Conservation (phyloP, 331 rosid genomes). For the Cydonia oblonga region DNA sequence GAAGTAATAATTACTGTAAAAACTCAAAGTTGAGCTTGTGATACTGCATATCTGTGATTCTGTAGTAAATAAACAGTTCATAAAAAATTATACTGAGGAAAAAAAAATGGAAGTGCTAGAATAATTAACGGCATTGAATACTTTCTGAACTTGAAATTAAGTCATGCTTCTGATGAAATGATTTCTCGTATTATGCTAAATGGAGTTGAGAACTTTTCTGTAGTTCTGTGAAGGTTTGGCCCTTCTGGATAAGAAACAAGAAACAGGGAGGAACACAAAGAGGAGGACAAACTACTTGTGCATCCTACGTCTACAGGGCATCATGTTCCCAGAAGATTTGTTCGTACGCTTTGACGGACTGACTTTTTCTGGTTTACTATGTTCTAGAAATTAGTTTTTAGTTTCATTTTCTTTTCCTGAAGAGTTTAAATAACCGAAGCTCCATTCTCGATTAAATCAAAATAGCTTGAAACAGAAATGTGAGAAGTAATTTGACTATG, state of each 20-base stretch:
- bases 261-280: background rate
- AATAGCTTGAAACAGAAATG: background rate
- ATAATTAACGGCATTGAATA: background rate
- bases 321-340: background rate
- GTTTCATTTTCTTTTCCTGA: background rate
- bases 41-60: background rate
- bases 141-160: background rate
- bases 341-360: background rate
- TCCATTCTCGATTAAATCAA: background rate
- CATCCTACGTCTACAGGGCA: slow-evolving; percentile 1
- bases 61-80: background rate
- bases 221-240: background rate
- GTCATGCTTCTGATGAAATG: background rate
- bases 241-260: slow-evolving; percentile 4
- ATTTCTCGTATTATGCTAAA: background rate
- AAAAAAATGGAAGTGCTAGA: background rate
- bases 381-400: background rate
- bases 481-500: background rate
- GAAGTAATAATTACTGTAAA: background rate
- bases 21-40: background rate
- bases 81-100: background rate
- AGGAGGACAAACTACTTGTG: background rate
- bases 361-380: background rate
- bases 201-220: background rate
- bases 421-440: background rate